phyloP scores from a whole-genome alignment of 129 eudicot genomes.

The Arctium minus region DNA sequence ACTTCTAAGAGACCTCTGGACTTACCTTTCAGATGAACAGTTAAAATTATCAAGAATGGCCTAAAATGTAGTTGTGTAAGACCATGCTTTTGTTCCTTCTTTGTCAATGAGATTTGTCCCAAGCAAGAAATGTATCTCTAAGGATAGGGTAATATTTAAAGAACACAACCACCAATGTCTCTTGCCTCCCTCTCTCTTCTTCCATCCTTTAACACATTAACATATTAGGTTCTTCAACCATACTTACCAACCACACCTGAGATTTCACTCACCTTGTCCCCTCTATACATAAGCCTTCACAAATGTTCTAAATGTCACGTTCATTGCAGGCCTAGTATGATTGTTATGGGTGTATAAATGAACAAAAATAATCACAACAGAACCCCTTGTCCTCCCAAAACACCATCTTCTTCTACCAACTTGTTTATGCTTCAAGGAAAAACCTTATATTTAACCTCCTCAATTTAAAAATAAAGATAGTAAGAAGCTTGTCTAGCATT shows the following conservation, averaged over 20 bases:
- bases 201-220: not conserved
- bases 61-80: not conserved
- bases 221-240: not conserved
- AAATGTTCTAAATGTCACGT: not conserved
- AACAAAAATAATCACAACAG: not conserved
- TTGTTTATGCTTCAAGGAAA: conserved; percentile 5
- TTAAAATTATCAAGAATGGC: not conserved
- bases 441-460: not conserved
- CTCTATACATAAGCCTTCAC: not conserved
- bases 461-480: not conserved
- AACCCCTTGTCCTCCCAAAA: not conserved
- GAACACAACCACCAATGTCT: not conserved
- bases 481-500: not conserved
- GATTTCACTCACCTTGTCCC: not conserved
- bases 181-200: not conserved
- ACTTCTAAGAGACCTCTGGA: not conserved
- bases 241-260: not conserved
- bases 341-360: not conserved
- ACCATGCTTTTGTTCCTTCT: not conserved
- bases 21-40: not conserved
- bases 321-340: not conserved
- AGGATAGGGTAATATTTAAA: not conserved
- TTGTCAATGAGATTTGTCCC: not conserved
- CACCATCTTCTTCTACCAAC: not conserved
- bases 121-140: not conserved